Base-by-base conservation (phyloP, 495 filamentous ascomycete species). In the Trypethelium eluteriae region DNA sequence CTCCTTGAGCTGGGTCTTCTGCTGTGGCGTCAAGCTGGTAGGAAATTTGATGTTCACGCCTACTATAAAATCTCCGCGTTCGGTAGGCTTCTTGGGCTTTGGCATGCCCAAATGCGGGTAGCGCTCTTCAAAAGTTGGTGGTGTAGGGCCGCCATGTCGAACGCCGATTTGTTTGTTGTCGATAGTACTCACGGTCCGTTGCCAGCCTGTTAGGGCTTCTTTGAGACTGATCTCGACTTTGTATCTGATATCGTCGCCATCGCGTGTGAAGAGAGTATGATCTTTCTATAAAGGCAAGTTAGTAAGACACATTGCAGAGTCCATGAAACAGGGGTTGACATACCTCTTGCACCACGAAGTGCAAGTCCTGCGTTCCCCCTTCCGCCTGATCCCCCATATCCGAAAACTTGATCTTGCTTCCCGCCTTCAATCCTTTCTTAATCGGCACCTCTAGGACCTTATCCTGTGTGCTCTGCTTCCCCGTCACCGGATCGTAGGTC, bases 351-450 rank as follows among this genome's bases (percentile, higher is more conserved):
- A 98, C 86, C 62, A 98, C 87, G 70, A 98, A 92, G 75, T 96
- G 93, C 56, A 98, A 76, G 78, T 98, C 95, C 77, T 98, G 95
- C 65, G 91, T 89, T n/a, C 93, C 93, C 38, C 95, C 94, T 74
- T 98, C 94, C 69, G 96, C 92, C 74, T 97, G 92, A 76, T 98
- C 95, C 1, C 95, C 94, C 39, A 98, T 90, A 38, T 92, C 91
- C 76, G 90, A 89, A 74, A 95, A 98, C 79, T 96, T 96, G 71
- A 98, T 95, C 83, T 97, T 98, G 68, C 91, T 94, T 34, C 94
- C 94, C 66, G 92, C 89, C 76, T 96, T 95, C 76, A 96, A 82
- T 57, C 94, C 94, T 39, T 90, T 89, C 79, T 97, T 96, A 77
- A 98, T 95, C 64, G 88, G 88, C 66, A 97, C 93, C 74, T 96